phyloP scores from a whole-genome alignment of 768 basidiomycete genomes.

The Agaricus blazei region DNA sequence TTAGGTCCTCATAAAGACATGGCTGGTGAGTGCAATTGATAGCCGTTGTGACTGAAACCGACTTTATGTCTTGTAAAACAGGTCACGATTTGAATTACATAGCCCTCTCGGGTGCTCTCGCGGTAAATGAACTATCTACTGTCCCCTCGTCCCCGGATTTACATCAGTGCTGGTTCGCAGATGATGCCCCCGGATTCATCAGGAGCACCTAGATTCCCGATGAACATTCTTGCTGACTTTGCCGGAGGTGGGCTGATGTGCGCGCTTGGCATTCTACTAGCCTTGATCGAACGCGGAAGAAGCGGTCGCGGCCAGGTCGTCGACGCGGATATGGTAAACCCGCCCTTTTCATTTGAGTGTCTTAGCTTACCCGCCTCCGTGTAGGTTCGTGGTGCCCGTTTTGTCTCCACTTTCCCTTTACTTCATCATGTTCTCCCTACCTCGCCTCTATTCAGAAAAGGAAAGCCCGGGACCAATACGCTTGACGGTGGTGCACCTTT shows the following conservation, averaged over 20 bases:
- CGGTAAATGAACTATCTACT: slow-evolving; percentile 32
- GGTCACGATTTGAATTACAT: slow-evolving; percentile 87
- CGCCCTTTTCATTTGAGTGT: background rate
- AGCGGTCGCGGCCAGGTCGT: slow-evolving; percentile 74
- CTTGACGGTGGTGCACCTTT: slow-evolving; percentile 79
- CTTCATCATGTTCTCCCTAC: slow-evolving; percentile 34
- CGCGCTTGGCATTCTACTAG: slow-evolving; percentile 67
- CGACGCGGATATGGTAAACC: slow-evolving; percentile 67
- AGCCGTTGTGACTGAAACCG: background rate
- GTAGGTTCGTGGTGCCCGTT: slow-evolving; percentile 76
- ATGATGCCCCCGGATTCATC: slow-evolving; percentile 60
- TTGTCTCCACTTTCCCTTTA: slow-evolving; percentile 70
- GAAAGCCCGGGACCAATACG: slow-evolving; percentile 48
- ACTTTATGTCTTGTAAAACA: slow-evolving; percentile 14
- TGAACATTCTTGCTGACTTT: slow-evolving; percentile 79
- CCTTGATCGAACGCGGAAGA: slow-evolving; percentile 59
- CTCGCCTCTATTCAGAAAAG: slow-evolving; percentile 29
- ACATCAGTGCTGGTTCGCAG: slow-evolving; percentile 17
- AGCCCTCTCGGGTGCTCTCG: slow-evolving; percentile 70
- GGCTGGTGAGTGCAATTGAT: slow-evolving; percentile 49
- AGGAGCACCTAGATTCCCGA: slow-evolving; percentile 64
- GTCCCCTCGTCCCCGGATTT: background rate
- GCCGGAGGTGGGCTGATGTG: slow-evolving; percentile 77
- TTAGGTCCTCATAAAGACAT: slow-evolving; percentile 67
- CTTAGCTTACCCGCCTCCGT: background rate